phyloP scores from a whole-genome alignment of 2,329 filamentous ascomycete species.

The Cladosporium austrohemisphaericum region DNA sequence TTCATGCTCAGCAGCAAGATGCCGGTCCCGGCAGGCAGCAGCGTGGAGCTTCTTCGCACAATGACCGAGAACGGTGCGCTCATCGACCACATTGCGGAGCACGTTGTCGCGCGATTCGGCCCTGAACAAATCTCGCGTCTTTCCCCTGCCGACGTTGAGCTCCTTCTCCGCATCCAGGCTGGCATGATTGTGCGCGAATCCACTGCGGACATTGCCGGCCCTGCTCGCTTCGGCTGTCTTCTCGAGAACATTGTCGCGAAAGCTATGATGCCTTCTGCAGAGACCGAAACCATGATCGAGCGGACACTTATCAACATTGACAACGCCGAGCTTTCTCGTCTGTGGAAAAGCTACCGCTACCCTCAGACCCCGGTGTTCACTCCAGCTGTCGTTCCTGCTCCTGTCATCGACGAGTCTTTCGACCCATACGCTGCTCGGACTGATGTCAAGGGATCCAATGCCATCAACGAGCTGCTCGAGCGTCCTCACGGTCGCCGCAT shows the following conservation, averaged over 20 bases:
- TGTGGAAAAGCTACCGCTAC: constrained; percentile 59
- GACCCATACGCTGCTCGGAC: constrained; percentile 89
- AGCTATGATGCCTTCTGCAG: constrained; percentile 51
- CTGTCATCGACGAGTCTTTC: constrained; percentile 73
- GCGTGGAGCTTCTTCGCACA: constrained; percentile 58
- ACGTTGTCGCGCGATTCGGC: constrained; percentile 58
- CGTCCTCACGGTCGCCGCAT: constrained; percentile 67
- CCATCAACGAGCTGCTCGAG: constrained; percentile 87
- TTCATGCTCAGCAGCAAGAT: constrained; percentile 53
- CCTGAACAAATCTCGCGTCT: constrained; percentile 58
- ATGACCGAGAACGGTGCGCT: constrained; percentile 65
- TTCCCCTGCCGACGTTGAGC: constrained; percentile 50
- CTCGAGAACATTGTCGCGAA: constrained; percentile 55
- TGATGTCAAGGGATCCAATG: constrained; percentile 87
- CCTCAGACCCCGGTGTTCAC: constrained; percentile 41
- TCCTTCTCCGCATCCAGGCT: constrained; percentile 59
- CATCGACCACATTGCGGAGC: constrained; percentile 56
- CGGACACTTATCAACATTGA: constrained; percentile 55
- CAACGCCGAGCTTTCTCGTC: constrained; percentile 44
- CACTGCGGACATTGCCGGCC: constrained; percentile 54
- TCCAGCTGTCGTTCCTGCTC: constrained; percentile 53
- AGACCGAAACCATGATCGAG: constrained; percentile 56
- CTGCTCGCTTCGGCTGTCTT: constrained; percentile 59
- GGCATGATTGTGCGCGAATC: constrained; percentile 46
- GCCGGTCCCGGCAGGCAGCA: constrained; percentile 51